A percentile compares a stretch with the other conserved stretches of the same genome.
These are phyloP conservation scores for Tolypocladium album DNA, from an alignment of 2,329 filamentous ascomycete species.

Conservation along the genomic window DNA sequence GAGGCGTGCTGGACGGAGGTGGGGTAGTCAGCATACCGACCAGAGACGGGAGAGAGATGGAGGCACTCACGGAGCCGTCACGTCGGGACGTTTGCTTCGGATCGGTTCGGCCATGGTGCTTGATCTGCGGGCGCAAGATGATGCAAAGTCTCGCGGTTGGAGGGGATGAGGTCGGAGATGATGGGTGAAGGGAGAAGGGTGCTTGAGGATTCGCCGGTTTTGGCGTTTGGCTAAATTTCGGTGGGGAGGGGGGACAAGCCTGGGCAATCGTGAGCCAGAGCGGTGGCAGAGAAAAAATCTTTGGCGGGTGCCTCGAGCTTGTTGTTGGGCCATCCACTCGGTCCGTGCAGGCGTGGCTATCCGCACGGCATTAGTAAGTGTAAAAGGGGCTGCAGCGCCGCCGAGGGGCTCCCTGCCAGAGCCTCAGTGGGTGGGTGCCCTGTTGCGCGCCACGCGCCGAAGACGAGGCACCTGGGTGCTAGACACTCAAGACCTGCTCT, in stretches of 20 bases:
- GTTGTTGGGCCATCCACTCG: slow-evolving; percentile 10
- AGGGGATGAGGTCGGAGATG: slow-evolving; percentile 16
- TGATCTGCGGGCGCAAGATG: slow-evolving; percentile 14
- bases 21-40: slow-evolving; percentile 26
- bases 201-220: slow-evolving; percentile 18
- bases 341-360: slow-evolving; percentile 6
- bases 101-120: slow-evolving; percentile 51
- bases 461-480: not conserved
- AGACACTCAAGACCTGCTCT: not conserved
- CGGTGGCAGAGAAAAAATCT: slow-evolving; percentile 14
- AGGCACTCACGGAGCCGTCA: slow-evolving; percentile 46
- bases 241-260: slow-evolving; percentile 18
- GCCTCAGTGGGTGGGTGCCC: not conserved
- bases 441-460: not conserved
- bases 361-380: not conserved
- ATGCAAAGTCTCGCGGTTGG: slow-evolving; percentile 12
- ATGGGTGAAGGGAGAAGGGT: slow-evolving; percentile 21
- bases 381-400: not conserved
- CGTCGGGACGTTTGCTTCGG: slow-evolving; percentile 50
- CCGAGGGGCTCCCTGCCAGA: not conserved
- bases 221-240: slow-evolving; percentile 27
- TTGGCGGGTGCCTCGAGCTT: slow-evolving; percentile 17
- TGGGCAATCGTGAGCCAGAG: not conserved
- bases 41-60: not conserved
- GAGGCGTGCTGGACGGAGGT: slow-evolving; percentile 70